phyloP scores from a whole-genome alignment of 768 basidiomycete genomes.

The Lepiota brunneoincarnata region DNA sequence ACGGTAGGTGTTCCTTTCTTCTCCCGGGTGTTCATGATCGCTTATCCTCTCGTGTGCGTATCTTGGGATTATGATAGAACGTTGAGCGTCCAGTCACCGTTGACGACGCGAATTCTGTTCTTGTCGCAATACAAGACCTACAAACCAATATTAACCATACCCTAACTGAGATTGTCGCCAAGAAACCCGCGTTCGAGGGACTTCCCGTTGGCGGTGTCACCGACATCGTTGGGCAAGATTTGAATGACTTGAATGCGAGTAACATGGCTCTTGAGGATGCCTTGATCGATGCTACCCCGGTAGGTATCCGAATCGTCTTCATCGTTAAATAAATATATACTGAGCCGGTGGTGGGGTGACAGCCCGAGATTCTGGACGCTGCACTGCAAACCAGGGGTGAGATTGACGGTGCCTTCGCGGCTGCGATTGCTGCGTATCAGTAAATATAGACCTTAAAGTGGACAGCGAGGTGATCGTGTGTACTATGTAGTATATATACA shows the following conservation, averaged over 20 bases:
- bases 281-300: not conserved
- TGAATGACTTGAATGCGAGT: not conserved
- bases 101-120: not conserved
- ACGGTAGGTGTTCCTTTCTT: not conserved
- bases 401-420: not conserved
- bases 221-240: not conserved
- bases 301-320: not conserved
- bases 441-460: no score
- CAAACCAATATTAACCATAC: not conserved
- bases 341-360: no score
- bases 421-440: not conserved
- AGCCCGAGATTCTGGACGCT: not conserved
- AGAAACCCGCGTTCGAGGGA: not conserved
- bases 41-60: no score
- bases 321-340: not conserved
- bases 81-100: slow-evolving; percentile 1
- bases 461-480: no score
- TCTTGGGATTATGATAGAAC: no score
- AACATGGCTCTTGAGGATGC: not conserved
- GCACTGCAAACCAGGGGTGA: not conserved
- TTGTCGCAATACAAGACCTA: slow-evolving; percentile 1
- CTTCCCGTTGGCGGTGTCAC: not conserved
- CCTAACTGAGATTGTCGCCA: not conserved
- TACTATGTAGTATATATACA: no score
- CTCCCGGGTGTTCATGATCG: not conserved